Conservation (phyloP, 1,284 basidiomycete genomes). For the Puccinia polysora region DNA sequence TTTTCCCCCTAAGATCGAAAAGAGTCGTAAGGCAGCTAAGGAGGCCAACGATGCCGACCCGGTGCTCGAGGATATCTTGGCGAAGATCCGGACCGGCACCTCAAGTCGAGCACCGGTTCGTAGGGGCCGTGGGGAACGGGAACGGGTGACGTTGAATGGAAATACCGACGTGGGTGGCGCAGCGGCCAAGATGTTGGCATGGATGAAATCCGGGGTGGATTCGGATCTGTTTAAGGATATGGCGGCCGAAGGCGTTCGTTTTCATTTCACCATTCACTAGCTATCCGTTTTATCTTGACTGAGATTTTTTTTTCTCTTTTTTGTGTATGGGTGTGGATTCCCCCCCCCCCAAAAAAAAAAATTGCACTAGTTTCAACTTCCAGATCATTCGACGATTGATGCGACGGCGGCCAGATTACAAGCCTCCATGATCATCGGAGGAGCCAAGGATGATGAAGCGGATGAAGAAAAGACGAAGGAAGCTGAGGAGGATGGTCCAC, state of each 20-base stretch:
- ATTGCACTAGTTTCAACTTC: constrained; percentile 6
- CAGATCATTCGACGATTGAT: constrained; percentile 16
- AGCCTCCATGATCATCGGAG: too few species aligned
- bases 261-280: background rate
- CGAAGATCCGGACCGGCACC: constrained; percentile 35
- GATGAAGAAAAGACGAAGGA: too few species aligned
- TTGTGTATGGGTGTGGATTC: too few species aligned
- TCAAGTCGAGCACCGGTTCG: constrained; percentile 33
- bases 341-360: too few species aligned
- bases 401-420: background rate
- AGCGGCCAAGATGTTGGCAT: constrained; percentile 39
- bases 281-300: too few species aligned
- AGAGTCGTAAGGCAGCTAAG: constrained; percentile 21
- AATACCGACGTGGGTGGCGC: constrained; percentile 22
- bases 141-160: constrained; percentile 17
- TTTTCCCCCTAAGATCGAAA: too few species aligned
- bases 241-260: constrained; percentile 37
- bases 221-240: constrained; percentile 29
- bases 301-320: background rate
- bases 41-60: constrained; percentile 35
- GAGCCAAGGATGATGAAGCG: too few species aligned
- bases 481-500: too few species aligned
- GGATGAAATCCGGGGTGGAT: constrained; percentile 38
- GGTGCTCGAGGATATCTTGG: constrained; percentile 33
- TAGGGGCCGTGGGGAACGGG: constrained; percentile 5